Base-by-base conservation (phyloP, 2,329 filamentous ascomycete species). In the Aspergillus awamori region DNA sequence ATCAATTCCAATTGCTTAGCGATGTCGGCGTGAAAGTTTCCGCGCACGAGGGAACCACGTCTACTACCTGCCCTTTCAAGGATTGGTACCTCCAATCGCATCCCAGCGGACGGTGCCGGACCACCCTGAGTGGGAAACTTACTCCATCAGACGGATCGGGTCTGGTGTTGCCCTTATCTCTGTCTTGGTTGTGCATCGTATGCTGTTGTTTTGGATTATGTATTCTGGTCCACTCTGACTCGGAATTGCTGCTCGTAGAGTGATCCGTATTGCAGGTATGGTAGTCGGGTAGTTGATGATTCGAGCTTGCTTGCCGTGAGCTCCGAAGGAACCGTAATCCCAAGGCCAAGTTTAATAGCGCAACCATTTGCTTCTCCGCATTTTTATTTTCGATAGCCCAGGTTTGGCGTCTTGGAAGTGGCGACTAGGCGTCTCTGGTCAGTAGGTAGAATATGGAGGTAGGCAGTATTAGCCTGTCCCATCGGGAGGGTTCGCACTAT, bases 401-500 rank as follows among this genome's bases (percentile, higher is more conserved):
- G 8, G 47, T n/a, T 24, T 51, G 47, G 47, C 26, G 47, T 28
- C 47, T 51, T 51, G 47, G 24, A 30, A 51, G 47, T 33, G 45
- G 45, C 45, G 45, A 15, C 15, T 28, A 49, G 22, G 17, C 2
- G 10, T 15, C 6, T 36, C 1, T 36, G 41, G 41, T 6, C 4
- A 45, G 41, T 45, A 11, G 10, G 10, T 13, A 36, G 30, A 13
- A 36, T 36, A 6, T 45, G 20, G 10, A 45, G 41, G 11, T 48
- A 26, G 22, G 15, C 30, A 28, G 33, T 36, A 36, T 58, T 58
- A 49, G 53, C 53, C 43, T 48, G 39, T 57, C 22, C 53, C 47
- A 26, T 26, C 36, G 53, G 39, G 39, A 61, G 47, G 59, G 58
- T 60, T 60, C 47, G n/a, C 47, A 38, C 53, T 53, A 57, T 53